Base-by-base conservation (phyloP, 2,329 filamentous ascomycete genomes). In the Penicillium sclerotigenum region DNA sequence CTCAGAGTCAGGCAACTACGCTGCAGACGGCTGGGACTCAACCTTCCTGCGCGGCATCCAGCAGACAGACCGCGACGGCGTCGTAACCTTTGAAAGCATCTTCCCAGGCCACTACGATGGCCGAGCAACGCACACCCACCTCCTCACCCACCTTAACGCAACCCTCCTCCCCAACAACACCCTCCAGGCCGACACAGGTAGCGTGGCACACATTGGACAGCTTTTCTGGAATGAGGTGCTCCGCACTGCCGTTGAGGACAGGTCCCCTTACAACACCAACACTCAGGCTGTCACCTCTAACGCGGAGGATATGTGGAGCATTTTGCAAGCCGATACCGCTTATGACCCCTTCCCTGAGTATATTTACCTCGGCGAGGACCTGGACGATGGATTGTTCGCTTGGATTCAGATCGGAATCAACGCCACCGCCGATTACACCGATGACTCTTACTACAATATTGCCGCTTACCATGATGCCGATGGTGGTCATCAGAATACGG, bases 261-360 rank as follows among this genome's bases (percentile, higher is more conserved):
- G 70, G 1, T 68, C 71, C 11, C 79, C 79, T 1, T 71, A 71
- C 50, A 67, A 40, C 54, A 64, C 56, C 37, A 71, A 71, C 58
- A 68, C 63, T 0, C 66, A 70, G 38, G 52, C 29, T 2, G 46
- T 75, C 26, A 78, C 73, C 9, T 66, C 65, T 43, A 81, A 81
- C 56, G 72, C 71, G 3, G 72, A 77, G 1, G 79, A 81, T 57
- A 63, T 59, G 62, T 63, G 62, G 60, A 75, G 76, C 60, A 67
- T 75, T 16, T 59, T 66, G 57, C 72, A 76, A 61, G 74, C 77
- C 10, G 74, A 73, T 47, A 73, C 71, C 5, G 71, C 75, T 37
- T 79, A 79, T 52, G 79, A 81, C 56, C 81, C 81, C 0, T 77
- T 83, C 65, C 73, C 81, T 11, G 78, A 84, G 65, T 83, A 81